Evolutionary conservation across 208 protist species (phyloP), one percentile per base, ranked within the genome.

Genomic region (Acanthamoeba culbertsoni): DNA sequence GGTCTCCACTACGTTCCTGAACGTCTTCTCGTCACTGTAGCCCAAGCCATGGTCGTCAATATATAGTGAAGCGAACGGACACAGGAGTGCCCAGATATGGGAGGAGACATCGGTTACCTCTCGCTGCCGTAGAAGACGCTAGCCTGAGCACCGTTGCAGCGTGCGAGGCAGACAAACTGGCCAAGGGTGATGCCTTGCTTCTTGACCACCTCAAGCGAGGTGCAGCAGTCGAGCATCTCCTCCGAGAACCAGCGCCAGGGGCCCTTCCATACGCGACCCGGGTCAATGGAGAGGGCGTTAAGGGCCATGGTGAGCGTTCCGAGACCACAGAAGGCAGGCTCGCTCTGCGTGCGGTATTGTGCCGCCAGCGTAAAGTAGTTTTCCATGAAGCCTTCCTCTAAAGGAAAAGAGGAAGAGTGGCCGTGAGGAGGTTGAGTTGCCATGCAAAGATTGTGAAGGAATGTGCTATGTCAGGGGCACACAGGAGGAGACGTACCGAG

Each of bases 191-290:
- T 96, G 35, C 96, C 96, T 26, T 96, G n/a, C 28, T 92, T 62
- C 40, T 96, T 96, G 7, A 97, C 93, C 8, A 68, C 59, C 35
- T 97, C 95, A 10, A 97, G 62, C 2, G 95, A 55, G n/a, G 73
- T 71, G 93, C 97, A 98, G 94, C 97, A 98, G 33, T 96, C 94
- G 3, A 98, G 92, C 68, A 98, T 53, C 86, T 97, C 95, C 55
- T 98, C 97, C 18, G 75, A 73, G 82, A 96, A 98, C 96, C 96
- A 98, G 63, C 97, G 91, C 97, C 97, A 98, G n/a, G 96, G 96
- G 16, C 97, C 97, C 90, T 98, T 98, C 97, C 97, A 98, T 14
- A 96, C 42, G 23, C 96, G 40, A 10, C 96, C 93, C 12, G 97
- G 97, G 63, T 98, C 97, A 33, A 97, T 92, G 23, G 93, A 89